phyloP scores from a whole-genome alignment of 2,329 filamentous ascomycete genomes.

The Rachicladosporium sp. region DNA sequence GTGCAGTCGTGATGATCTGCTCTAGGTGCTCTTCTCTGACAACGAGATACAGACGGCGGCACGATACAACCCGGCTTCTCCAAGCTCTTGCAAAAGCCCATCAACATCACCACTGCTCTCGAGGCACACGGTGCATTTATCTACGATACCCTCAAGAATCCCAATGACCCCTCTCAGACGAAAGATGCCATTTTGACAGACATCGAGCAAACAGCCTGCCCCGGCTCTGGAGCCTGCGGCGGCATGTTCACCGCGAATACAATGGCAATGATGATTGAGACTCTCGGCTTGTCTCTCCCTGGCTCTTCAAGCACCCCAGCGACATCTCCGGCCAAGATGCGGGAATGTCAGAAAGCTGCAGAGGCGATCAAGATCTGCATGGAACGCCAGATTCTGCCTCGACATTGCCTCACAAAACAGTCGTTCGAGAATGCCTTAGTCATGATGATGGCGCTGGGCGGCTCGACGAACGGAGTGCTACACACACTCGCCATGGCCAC shows the following conservation, averaged over 20 bases:
- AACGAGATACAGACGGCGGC: conserved; percentile 48
- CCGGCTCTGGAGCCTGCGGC: conserved; percentile 67
- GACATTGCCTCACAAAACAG: conserved; percentile 65
- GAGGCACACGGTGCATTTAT: conserved; percentile 74
- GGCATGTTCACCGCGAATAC: conserved; percentile 95
- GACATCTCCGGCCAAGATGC: conserved; percentile 66
- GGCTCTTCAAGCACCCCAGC: conserved; percentile 78
- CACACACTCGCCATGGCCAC: conserved; percentile 87
- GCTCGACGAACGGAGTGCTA: conserved; percentile 77
- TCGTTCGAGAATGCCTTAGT: conserved; percentile 83
- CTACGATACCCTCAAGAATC: conserved; percentile 61
- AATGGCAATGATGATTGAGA: conserved; percentile 83
- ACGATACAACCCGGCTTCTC: conserved; percentile 83
- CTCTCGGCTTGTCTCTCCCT: conserved; percentile 71
- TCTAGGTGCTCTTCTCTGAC: no score
- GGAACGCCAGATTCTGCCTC: conserved; percentile 69
- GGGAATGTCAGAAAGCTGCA: conserved; percentile 72
- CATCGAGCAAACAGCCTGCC: conserved; percentile 67
- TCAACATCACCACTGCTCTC: conserved; percentile 84
- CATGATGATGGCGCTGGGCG: conserved; percentile 84
- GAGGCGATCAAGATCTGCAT: conserved; percentile 68
- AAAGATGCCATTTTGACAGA: conserved; percentile 73
- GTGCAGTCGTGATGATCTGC: no score
- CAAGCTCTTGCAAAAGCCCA: conserved; percentile 57
- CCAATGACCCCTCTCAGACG: conserved; percentile 54